Conservation (phyloP, 2,329 filamentous ascomycete species). For the Paecilomyces sp. region DNA sequence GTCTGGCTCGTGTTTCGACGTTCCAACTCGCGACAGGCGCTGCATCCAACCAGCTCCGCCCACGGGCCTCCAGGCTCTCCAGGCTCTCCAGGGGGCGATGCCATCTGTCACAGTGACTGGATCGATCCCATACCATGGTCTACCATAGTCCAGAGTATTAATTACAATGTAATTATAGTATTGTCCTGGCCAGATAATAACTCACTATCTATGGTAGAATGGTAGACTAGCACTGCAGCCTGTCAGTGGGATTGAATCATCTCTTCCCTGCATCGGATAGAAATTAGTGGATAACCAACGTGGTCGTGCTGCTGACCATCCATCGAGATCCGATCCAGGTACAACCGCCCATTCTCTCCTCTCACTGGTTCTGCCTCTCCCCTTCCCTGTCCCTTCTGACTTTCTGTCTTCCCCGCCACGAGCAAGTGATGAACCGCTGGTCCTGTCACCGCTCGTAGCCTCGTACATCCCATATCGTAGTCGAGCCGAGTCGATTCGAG, state of each 20-base stretch:
- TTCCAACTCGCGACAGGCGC: conserved; percentile 6
- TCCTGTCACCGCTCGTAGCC: not conserved
- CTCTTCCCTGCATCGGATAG: too few relatives aligned
- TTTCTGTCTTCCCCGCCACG: too few relatives aligned
- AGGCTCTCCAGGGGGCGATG: too few relatives aligned
- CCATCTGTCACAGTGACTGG: too few relatives aligned
- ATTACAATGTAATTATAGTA: too few relatives aligned
- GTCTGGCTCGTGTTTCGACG: not conserved
- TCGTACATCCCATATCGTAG: not conserved
- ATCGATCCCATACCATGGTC: too few relatives aligned
- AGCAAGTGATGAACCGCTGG: not conserved
- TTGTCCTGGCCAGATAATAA: too few relatives aligned
- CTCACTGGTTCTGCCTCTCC: conserved; percentile 1
- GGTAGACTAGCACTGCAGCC: too few relatives aligned
- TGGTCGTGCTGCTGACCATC: conserved; percentile 14
- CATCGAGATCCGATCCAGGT: conserved; percentile 10
- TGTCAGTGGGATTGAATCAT: conserved; percentile 3
- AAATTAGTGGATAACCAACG: conserved; percentile 8
- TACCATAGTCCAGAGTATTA: too few relatives aligned
- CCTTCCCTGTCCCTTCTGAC: not conserved
- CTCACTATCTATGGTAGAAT: too few relatives aligned
- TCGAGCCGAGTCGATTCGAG: too few relatives aligned
- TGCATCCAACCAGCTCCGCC: conserved; percentile 2
- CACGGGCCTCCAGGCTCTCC: not conserved
- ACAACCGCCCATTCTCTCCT: conserved; percentile 6